Conservation (phyloP, 306 rosid genomes). For the Glycine soja region DNA sequence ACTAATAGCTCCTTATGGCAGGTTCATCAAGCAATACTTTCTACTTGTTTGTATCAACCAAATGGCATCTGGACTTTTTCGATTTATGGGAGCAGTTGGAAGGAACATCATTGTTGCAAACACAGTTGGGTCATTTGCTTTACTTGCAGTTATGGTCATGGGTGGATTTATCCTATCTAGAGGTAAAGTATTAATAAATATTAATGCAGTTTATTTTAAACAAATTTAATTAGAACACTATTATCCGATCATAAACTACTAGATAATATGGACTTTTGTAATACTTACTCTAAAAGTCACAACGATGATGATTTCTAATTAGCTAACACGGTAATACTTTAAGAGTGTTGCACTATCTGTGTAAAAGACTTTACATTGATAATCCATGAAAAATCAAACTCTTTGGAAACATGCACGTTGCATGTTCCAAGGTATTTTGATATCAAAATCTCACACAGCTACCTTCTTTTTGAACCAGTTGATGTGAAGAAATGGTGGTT, state of each 20-base stretch:
- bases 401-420: neutral
- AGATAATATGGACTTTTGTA: neutral
- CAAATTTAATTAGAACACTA: neutral
- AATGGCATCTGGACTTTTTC: conserved; percentile 89
- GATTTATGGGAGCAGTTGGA: conserved; percentile 76
- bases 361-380: neutral
- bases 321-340: neutral
- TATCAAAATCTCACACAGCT: conserved; percentile 32
- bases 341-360: too few species aligned
- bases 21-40: conserved; percentile 81
- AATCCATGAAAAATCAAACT: neutral
- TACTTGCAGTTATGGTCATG: conserved; percentile 71
- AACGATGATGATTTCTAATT: neutral
- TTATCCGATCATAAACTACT: neutral
- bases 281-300: neutral
- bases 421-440: conserved; percentile 4
- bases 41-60: conserved; percentile 76
- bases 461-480: conserved; percentile 55
- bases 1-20: conserved; percentile 47
- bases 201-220: neutral
- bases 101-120: conserved; percentile 73
- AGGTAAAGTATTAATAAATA: conserved; percentile 56
- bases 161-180: conserved; percentile 87
- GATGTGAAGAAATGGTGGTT: conserved; percentile 83
- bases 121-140: conserved; percentile 78